These are phyloP conservation scores for Verticillium nonalfalfae DNA, from an alignment of 2,329 filamentous ascomycete genomes.

Conservation along the genomic window DNA sequence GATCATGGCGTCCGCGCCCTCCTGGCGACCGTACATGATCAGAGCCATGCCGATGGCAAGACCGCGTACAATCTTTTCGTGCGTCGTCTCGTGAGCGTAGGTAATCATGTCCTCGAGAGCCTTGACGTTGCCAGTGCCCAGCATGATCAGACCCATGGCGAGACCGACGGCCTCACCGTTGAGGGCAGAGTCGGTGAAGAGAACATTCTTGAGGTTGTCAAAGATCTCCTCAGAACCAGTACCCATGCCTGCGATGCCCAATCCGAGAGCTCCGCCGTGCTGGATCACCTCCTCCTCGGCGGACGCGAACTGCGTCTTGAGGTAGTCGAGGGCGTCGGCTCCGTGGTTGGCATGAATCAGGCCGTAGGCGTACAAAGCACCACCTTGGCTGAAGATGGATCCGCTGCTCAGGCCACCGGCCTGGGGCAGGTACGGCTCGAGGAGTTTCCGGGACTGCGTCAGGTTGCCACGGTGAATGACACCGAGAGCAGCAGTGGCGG, in stretches of 20 bases:
- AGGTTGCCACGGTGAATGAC: constrained; percentile 96
- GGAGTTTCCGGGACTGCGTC: constrained; percentile 83
- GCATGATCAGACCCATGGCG: constrained; percentile 95
- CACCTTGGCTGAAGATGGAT: constrained; percentile 92
- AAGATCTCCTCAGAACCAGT: constrained; percentile 88
- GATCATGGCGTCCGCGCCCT: constrained; percentile 89
- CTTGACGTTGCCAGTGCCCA: constrained; percentile 93
- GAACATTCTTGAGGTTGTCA: constrained; percentile 79
- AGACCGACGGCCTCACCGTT: constrained; percentile 96
- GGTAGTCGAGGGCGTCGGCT: constrained; percentile 77
- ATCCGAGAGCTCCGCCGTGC: constrained; percentile 88
- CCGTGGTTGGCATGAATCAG: constrained; percentile 97
- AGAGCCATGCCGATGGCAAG: constrained; percentile 94
- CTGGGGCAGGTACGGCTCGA: constrained; percentile 90
- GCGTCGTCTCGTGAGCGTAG: constrained; percentile 95
- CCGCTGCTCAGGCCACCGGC: constrained; percentile 67
- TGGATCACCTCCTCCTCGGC: constrained; percentile 90
- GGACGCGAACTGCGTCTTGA: constrained; percentile 67
- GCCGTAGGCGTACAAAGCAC: constrained; percentile 90
- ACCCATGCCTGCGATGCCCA: constrained; percentile 97
- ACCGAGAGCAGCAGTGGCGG: constrained; percentile 89
- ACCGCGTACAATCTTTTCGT: constrained; percentile 97
- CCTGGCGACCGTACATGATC: constrained; percentile 96
- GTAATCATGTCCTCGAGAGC: constrained; percentile 95
- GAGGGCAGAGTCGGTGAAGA: constrained; percentile 90